Base-by-base conservation (phyloP, 23 red algal genomes). In the Gracilaria caudata region DNA sequence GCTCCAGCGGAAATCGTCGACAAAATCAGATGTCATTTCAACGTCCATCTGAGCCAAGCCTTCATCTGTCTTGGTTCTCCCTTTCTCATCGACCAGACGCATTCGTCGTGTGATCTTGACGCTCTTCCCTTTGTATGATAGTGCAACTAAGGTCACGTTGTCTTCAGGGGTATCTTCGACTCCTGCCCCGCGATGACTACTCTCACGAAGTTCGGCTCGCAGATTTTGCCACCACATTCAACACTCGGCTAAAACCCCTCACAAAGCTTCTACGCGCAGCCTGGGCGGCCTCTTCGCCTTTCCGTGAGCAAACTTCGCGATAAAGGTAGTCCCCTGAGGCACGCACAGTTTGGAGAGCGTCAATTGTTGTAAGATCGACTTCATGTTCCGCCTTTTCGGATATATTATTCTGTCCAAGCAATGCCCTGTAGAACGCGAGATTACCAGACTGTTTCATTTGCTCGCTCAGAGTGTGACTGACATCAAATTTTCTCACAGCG, bases 221-320 rank as follows among this genome's bases (percentile, higher is more conserved):
- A 77, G 43, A 2, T n/a, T 1, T 21, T 47, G 5, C 73, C 73
- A 77, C 20, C 47, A n/a, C 36, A 43, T 30, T 14, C 25, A 77
- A 11, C 36, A 45, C 26, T 5, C 73, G 73, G 23, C 73, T 77
- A 21, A 45, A 77, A 30, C 73, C 73, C 24, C 73, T 77, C 37
- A 30, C 73, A 49, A 20, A 77, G 43, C 73, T 45, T 12, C 1
- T 46, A 1, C 73, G 34, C 13, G 73, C 73, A 13, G 43, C 43
- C 6, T 77, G 12, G 5, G 73, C 73, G 2, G 26, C 73, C 20
- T 40, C 73, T 77, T 49, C 47, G 43, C 20, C 45, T 45, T 49
- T 77, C 2, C 73, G 34, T 2, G 32, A 10, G 28, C 6, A 77
- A 13, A 77, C 34, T 49, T 77, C 35, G 36, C 26, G 36, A 46